Percentiles rank a stretch among this genome's conserved stretches.
phyloP scores from a whole-genome alignment of 306 rosid species.

The Begonia masoniana region DNA sequence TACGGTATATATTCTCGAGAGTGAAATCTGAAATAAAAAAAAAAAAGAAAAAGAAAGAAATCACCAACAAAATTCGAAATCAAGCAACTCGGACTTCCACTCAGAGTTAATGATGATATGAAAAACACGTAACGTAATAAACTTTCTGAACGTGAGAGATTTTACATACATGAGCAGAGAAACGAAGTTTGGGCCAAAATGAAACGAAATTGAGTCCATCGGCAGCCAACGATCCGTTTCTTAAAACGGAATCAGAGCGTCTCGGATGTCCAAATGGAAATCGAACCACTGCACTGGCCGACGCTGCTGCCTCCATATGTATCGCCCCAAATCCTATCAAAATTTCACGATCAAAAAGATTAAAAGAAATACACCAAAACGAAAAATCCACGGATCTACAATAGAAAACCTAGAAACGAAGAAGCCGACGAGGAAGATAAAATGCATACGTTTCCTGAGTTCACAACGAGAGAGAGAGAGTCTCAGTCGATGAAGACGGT shows the following conservation, averaged over 20 bases:
- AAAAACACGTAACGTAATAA: background rate
- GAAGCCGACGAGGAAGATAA: too few relatives aligned
- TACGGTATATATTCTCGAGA: too few relatives aligned
- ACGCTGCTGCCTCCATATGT: slow-evolving; percentile 40
- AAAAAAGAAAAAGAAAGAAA: background rate
- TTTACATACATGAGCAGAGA: slow-evolving; percentile 35
- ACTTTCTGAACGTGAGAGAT: background rate
- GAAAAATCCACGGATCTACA: too few relatives aligned
- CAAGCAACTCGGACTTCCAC: background rate
- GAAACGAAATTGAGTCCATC: slow-evolving; percentile 19
- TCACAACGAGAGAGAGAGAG: too few relatives aligned
- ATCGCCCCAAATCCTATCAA: slow-evolving; percentile 14
- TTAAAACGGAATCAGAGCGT: slow-evolving; percentile 12
- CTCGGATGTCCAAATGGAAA: slow-evolving; percentile 18
- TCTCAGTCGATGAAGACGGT: too few relatives aligned
- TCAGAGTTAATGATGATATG: background rate
- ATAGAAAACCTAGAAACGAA: too few relatives aligned
- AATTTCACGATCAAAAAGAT: too few relatives aligned
- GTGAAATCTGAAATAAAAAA: too few relatives aligned
- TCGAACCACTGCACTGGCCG: slow-evolving; percentile 21
- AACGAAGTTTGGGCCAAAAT: slow-evolving; percentile 13
- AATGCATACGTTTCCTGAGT: too few relatives aligned
- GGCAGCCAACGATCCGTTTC: slow-evolving; percentile 21
- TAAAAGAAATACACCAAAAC: too few relatives aligned
- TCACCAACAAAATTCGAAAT: background rate